Evolutionary conservation across 441 rosid genomes (phyloP).

Genomic region (Kokia cookei): DNA sequence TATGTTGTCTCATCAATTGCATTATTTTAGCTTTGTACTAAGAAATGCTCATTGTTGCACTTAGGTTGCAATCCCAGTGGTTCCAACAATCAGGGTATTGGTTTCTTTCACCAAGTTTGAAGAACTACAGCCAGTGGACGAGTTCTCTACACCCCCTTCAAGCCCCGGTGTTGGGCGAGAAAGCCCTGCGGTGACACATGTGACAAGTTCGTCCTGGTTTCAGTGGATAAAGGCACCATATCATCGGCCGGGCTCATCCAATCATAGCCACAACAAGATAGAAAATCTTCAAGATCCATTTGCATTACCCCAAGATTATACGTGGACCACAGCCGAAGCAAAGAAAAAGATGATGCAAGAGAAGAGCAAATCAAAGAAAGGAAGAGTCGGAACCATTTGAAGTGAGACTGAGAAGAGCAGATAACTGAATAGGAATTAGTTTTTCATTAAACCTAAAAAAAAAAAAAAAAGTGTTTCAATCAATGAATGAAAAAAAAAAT

Average conservation of each 20-base stretch:
- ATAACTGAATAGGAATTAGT: conserved; percentile 22
- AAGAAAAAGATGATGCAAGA: conserved; percentile 95
- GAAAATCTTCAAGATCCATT: conserved; percentile 79
- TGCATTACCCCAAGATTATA: conserved; percentile 69
- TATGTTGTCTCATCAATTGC: not conserved
- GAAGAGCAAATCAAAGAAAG: conserved; percentile 81
- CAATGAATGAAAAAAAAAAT: conserved; percentile 2
- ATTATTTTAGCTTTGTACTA: not conserved
- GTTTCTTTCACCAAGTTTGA: conserved; percentile 95
- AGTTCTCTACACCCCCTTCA: conserved; percentile 91
- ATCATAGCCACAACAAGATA: conserved; percentile 37
- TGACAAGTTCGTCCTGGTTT: conserved; percentile 84
- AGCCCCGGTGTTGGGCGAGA: conserved; percentile 62
- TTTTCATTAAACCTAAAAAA: conserved; percentile 17
- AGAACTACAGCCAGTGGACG: conserved; percentile 81
- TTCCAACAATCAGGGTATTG: conserved; percentile 91
- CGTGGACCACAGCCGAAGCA: conserved; percentile 87
- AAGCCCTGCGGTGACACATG: conserved; percentile 40
- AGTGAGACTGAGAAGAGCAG: conserved; percentile 9
- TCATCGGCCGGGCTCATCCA: conserved; percentile 54
- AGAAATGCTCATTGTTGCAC: conserved; percentile 4
- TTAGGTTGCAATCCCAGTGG: conserved; percentile 97
- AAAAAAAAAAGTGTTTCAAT: conserved; percentile 20
- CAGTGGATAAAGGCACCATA: conserved; percentile 94
- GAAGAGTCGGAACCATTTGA: conserved; percentile 40